These are phyloP conservation scores for Candida sithepensis DNA, from an alignment of 805 yeast genomes.

Conservation along the genomic window DNA sequence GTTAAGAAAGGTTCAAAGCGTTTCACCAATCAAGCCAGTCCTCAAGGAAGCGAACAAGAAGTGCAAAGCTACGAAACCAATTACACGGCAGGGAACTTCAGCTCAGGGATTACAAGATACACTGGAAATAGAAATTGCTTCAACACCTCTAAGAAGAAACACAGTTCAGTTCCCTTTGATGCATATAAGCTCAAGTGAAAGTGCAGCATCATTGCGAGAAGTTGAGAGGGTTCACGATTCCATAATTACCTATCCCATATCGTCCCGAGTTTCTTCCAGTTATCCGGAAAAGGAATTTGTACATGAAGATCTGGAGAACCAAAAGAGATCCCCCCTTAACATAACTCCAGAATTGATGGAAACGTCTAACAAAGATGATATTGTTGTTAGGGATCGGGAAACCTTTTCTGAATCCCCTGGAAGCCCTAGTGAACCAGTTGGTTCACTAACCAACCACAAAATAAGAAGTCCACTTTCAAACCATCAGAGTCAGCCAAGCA, in stretches of 20 bases:
- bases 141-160: neutral
- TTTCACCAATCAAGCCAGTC: conserved; percentile 1
- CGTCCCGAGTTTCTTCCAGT: conserved; percentile 5
- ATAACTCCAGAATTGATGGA: neutral
- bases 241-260: neutral
- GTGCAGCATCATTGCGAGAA: no score
- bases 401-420: neutral
- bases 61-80: neutral
- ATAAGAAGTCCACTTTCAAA: conserved; percentile 9
- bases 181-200: neutral
- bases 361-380: neutral
- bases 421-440: neutral
- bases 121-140: neutral
- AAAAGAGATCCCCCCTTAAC: no score
- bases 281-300: conserved; percentile 8
- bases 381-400: neutral
- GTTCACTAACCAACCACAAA: conserved; percentile 9
- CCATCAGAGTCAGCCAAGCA: conserved; percentile 11
- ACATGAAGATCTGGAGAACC: neutral
- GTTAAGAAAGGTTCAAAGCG: conserved; percentile 9
- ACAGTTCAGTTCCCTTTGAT: neutral
- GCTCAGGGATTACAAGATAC: neutral
- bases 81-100: neutral
- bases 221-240: neutral
- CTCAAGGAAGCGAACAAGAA: neutral